Evolutionary conservation across 441 rosid species (phyloP).

Genomic region (Syzygium malaccense): DNA sequence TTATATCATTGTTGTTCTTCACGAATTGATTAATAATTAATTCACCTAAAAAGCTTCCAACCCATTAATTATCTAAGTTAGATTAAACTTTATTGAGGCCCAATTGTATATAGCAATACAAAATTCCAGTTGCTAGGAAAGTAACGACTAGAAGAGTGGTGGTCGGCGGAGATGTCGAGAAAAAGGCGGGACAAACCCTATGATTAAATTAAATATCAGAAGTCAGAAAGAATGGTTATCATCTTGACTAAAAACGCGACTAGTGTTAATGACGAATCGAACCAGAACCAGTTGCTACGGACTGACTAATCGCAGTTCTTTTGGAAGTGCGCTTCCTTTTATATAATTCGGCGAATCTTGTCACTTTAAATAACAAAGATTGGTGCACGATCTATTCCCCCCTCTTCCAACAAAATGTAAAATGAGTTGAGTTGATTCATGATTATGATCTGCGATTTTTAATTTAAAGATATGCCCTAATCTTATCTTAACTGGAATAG

Average conservation of each 20-base stretch:
- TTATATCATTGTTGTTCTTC: background rate
- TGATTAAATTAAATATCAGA: background rate
- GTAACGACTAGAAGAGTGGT: background rate
- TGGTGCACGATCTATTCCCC: background rate
- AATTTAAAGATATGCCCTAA: background rate
- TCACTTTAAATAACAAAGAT: background rate
- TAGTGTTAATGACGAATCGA: background rate
- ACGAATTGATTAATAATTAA: background rate
- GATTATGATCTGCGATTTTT: background rate
- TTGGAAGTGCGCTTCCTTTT: background rate
- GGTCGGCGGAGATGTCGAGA: background rate
- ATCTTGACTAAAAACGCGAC: background rate
- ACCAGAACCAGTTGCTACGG: background rate
- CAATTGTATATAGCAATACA: background rate
- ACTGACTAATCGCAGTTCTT: background rate
- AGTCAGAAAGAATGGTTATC: background rate
- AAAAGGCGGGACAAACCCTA: background rate
- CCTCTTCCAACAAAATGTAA: background rate
- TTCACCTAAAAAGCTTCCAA: background rate
- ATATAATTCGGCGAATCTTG: background rate
- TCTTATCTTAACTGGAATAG: background rate
- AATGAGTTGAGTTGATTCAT: background rate
- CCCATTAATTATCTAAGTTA: background rate
- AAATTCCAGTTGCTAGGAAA: background rate
- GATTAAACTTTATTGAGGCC: background rate